Evolutionary conservation across 257 asterid genomes (phyloP).

Genomic region (Ophiorrhiza pumila): DNA sequence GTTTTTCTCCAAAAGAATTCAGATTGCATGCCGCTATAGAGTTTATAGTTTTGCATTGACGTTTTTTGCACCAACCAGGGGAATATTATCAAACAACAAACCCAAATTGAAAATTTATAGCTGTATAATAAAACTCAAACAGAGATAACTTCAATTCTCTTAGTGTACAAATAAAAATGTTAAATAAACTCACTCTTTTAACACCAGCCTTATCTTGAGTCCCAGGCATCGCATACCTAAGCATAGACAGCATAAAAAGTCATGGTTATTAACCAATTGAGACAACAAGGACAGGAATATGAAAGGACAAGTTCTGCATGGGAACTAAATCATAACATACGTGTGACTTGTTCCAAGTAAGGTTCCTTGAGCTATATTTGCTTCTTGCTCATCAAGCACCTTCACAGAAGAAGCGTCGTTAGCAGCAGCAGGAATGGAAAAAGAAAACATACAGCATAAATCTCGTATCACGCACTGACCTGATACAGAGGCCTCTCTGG

Average conservation of each 20-base stretch:
- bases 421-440: neutral
- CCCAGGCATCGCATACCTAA: constrained; percentile 85
- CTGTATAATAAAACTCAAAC: neutral
- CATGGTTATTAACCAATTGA: neutral
- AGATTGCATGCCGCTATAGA: neutral
- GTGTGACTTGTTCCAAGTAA: constrained; percentile 82
- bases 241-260: constrained; percentile 8
- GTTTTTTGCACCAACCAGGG: neutral
- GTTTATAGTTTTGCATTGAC: neutral
- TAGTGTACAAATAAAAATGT: neutral
- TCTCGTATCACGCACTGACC: constrained; percentile 29
- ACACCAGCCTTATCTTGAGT: constrained; percentile 87
- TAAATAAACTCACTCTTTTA: constrained; percentile 60
- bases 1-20: neutral
- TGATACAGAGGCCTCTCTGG: constrained; percentile 96
- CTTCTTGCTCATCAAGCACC: constrained; percentile 96
- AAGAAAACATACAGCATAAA: neutral
- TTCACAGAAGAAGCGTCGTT: constrained; percentile 23
- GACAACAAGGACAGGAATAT: neutral
- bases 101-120: neutral
- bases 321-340: constrained; percentile 35
- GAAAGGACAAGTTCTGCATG: neutral
- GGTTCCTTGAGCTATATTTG: constrained; percentile 76
- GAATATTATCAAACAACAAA: neutral
- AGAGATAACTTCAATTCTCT: neutral